A percentile compares a stretch with the other conserved stretches of the same genome.
phyloP scores from a whole-genome alignment of 495 filamentous ascomycete species.

The Podospora comata region DNA sequence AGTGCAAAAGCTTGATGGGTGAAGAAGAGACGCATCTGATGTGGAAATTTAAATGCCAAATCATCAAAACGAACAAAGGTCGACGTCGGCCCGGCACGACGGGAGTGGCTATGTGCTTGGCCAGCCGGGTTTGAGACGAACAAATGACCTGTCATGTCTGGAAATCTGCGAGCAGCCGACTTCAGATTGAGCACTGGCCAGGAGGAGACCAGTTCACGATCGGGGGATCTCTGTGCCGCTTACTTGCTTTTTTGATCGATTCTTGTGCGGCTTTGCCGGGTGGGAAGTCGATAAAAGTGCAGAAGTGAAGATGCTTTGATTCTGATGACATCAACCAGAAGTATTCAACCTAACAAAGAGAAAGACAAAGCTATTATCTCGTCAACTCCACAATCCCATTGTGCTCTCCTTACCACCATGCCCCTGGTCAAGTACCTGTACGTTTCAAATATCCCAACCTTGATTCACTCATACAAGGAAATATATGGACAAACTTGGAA shows the following conservation, averaged over 20 bases:
- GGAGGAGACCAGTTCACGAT: not conserved
- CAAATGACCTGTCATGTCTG: not conserved
- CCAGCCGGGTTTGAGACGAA: not conserved
- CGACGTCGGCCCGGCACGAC: not conserved
- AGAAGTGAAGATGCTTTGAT: not conserved
- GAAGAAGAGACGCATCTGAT: not conserved
- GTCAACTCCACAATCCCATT: no score
- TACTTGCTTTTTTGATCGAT: not conserved
- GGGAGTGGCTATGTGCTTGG: not conserved
- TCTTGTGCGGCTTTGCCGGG: not conserved
- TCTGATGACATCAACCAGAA: not conserved
- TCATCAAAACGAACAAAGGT: not conserved
- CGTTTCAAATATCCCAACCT: no score
- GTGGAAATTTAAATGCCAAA: not conserved
- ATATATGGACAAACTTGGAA: no score
- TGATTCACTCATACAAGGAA: no score
- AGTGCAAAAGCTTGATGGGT: not conserved
- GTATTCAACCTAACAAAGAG: not conserved
- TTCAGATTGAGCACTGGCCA: not conserved
- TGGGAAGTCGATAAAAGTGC: not conserved
- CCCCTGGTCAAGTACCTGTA: no score
- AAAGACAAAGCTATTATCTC: no score
- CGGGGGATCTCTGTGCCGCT: not conserved
- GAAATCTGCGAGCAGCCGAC: not conserved
- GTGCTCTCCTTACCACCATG: no score